These are phyloP conservation scores for Rhodotorula toruloides DNA, from an alignment of 768 basidiomycete species.

Conservation along the genomic window DNA sequence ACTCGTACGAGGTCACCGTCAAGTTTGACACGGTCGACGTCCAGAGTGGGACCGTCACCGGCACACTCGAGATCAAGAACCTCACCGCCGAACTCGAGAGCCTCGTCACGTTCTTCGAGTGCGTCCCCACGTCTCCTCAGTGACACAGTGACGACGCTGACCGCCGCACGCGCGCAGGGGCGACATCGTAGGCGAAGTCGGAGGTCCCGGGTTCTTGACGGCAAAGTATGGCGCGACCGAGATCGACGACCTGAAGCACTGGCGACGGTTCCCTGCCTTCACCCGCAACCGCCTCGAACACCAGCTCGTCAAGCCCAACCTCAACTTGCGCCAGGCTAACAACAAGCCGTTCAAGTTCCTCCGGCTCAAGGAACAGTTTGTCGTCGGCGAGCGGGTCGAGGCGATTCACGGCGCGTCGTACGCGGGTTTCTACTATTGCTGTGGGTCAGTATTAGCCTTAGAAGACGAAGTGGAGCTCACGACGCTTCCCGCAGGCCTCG, in stretches of 20 bases:
- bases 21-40: slow-evolving; percentile 74
- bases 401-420: slow-evolving; percentile 28
- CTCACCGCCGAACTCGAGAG: slow-evolving; percentile 47
- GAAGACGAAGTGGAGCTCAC: neutral
- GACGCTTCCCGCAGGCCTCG: slow-evolving; percentile 57
- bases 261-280: slow-evolving; percentile 79
- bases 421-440: slow-evolving; percentile 83
- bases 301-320: slow-evolving; percentile 69
- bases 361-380: slow-evolving; percentile 93
- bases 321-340: slow-evolving; percentile 62
- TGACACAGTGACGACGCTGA: no score
- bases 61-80: slow-evolving; percentile 86
- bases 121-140: neutral
- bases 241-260: slow-evolving; percentile 86
- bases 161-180: no score
- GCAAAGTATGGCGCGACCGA: slow-evolving; percentile 80
- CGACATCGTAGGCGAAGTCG: slow-evolving; percentile 45
- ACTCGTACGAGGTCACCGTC: slow-evolving; percentile 89
- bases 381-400: slow-evolving; percentile 69
- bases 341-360: slow-evolving; percentile 63
- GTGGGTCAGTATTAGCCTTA: neutral
- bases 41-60: slow-evolving; percentile 73
- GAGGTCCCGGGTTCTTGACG: slow-evolving; percentile 84
- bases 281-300: slow-evolving; percentile 59
- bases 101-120: slow-evolving; percentile 38